Evolutionary conservation across 306 rosid species (phyloP).

Genomic region (Parietaria judaica): DNA sequence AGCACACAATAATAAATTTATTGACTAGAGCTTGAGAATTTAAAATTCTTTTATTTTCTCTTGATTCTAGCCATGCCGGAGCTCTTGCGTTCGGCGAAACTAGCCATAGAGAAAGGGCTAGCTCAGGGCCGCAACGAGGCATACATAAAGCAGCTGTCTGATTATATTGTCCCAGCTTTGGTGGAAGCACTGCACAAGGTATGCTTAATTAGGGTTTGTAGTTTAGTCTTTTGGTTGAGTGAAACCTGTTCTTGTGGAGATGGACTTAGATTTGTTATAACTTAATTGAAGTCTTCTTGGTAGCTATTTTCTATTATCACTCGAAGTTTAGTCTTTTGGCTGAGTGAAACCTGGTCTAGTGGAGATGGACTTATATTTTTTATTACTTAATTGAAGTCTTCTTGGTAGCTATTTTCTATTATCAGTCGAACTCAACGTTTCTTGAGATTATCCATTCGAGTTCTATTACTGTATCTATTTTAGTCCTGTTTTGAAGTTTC

Average conservation of each 20-base stretch:
- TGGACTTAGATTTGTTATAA: too few species aligned
- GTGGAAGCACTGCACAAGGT: slow-evolving; percentile 99
- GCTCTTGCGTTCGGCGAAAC: slow-evolving; percentile 81
- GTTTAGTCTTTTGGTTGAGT: background rate
- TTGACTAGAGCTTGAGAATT: background rate
- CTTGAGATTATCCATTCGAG: too few species aligned
- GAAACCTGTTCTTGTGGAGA: background rate
- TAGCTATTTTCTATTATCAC: too few species aligned
- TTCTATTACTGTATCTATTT: background rate
- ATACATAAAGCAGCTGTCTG: slow-evolving; percentile 80
- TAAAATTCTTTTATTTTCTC: slow-evolving; percentile 2
- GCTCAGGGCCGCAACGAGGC: slow-evolving; percentile 84
- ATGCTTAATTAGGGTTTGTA: background rate
- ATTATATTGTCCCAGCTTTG: slow-evolving; percentile 79
- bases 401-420: too few species aligned
- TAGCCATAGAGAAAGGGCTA: slow-evolving; percentile 91
- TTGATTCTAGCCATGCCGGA: slow-evolving; percentile 84
- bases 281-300: too few species aligned
- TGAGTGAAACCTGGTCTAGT: background rate
- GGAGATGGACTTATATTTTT: background rate
- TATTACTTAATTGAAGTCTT: too few species aligned
- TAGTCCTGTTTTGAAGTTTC: background rate
- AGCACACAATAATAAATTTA: too few species aligned
- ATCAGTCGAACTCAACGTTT: too few species aligned
- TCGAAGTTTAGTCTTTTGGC: background rate